Percentiles rank a stretch among this genome's conserved stretches.
phyloP scores from a whole-genome alignment of 306 rosid genomes.

The Lupinus albus region DNA sequence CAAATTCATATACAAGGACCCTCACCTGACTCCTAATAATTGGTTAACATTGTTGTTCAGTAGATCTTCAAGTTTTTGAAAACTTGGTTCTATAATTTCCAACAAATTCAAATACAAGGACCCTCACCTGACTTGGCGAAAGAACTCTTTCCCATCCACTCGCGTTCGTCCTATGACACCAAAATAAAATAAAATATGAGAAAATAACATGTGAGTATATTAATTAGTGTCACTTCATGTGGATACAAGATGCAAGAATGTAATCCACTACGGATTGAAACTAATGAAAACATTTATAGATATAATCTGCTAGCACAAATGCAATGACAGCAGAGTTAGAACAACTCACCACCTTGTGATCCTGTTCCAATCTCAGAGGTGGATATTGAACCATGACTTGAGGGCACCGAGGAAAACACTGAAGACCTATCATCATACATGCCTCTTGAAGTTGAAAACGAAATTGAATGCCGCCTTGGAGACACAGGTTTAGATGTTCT shows the following conservation, averaged over 20 bases:
- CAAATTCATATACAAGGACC: no score
- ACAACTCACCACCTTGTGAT: slow-evolving; percentile 62
- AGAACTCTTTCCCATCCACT: slow-evolving; percentile 93
- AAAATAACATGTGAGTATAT: neutral
- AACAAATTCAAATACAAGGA: slow-evolving; percentile 16
- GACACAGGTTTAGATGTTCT: slow-evolving; percentile 78
- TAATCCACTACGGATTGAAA: neutral
- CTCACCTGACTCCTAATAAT: no score
- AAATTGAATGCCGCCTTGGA: slow-evolving; percentile 74
- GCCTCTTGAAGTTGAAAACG: slow-evolving; percentile 71
- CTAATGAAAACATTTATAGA: neutral
- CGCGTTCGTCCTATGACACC: slow-evolving; percentile 68
- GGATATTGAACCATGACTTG: slow-evolving; percentile 46
- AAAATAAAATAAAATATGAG: slow-evolving; percentile 5
- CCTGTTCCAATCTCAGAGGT: slow-evolving; percentile 46
- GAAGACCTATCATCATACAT: slow-evolving; percentile 63
- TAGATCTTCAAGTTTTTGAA: neutral
- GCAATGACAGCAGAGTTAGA: neutral
- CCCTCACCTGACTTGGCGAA: slow-evolving; percentile 93
- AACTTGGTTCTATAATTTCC: neutral
- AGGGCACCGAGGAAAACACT: slow-evolving; percentile 33
- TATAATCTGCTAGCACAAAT: neutral
- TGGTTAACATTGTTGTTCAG: neutral
- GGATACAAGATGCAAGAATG: neutral
- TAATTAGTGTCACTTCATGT: slow-evolving; percentile 9